These are phyloP conservation scores for Coleophoma cylindrospora DNA, from an alignment of 2,329 filamentous ascomycete species.

Conservation along the genomic window DNA sequence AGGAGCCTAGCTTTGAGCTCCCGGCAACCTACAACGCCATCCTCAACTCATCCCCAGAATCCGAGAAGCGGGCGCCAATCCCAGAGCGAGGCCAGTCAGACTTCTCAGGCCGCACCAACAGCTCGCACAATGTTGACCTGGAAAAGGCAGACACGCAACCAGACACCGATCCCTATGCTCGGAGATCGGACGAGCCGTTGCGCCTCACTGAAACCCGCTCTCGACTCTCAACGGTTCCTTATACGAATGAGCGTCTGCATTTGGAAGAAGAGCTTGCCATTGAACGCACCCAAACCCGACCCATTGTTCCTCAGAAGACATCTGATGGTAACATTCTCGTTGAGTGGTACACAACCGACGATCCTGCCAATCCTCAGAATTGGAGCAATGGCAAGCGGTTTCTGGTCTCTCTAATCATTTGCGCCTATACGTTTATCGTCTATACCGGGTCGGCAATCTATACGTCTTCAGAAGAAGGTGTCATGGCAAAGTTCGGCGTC, in stretches of 20 bases:
- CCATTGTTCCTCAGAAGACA: conserved; percentile 38
- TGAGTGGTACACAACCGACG: conserved; percentile 50
- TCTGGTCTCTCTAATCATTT: conserved; percentile 39
- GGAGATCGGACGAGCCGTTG: conserved; percentile 8
- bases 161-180: conserved; percentile 8
- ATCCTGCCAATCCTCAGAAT: conserved; percentile 50
- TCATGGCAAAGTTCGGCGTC: conserved; percentile 49
- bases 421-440: conserved; percentile 55
- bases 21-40: conserved; percentile 35
- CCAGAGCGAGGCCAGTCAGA: conserved; percentile 3
- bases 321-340: conserved; percentile 47
- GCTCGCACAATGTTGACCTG: conserved; percentile 4
- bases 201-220: conserved; percentile 15
- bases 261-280: conserved; percentile 30
- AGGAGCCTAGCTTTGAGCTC: conserved; percentile 46
- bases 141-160: conserved; percentile 17
- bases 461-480: conserved; percentile 37
- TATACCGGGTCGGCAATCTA: conserved; percentile 47
- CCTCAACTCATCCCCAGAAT: conserved; percentile 14
- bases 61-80: conserved; percentile 3
- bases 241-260: conserved; percentile 31
- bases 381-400: conserved; percentile 40
- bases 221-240: conserved; percentile 21
- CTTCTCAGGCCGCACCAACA: conserved; percentile 4
- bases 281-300: conserved; percentile 36